These are phyloP conservation scores for Solanum dulcamara DNA, from an alignment of 257 asterid genomes.

Conservation along the genomic window DNA sequence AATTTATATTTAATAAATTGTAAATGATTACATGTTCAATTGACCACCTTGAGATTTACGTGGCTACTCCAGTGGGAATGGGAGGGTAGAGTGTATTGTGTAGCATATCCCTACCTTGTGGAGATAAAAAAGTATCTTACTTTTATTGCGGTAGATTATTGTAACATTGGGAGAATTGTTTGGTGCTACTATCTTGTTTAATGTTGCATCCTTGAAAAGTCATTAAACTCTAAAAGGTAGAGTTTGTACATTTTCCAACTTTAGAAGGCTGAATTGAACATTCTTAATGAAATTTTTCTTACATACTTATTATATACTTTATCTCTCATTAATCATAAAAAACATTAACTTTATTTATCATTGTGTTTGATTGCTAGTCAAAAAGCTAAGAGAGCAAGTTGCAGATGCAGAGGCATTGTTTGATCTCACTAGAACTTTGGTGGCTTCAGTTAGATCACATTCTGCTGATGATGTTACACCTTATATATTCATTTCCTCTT, in stretches of 20 bases:
- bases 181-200: not conserved
- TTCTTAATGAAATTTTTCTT: not conserved
- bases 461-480: conserved; percentile 21
- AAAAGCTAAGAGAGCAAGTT: conserved; percentile 50
- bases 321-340: not conserved
- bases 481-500: conserved; percentile 25
- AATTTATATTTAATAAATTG: too few species aligned
- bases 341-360: not conserved
- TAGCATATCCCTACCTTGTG: not conserved
- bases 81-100: not conserved
- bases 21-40: too few species aligned
- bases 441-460: conserved; percentile 23
- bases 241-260: not conserved
- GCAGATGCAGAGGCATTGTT: conserved; percentile 54
- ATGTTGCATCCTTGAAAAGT: not conserved
- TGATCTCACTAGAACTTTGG: conserved; percentile 27
- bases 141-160: not conserved
- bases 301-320: not conserved
- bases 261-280: not conserved
- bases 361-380: conserved; percentile 16
- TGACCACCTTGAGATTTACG: not conserved
- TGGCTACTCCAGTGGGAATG: too few species aligned
- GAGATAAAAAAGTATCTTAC: not conserved
- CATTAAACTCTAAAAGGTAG: not conserved
- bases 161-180: not conserved